Base-by-base conservation (phyloP, 2,329 filamentous ascomycete species). In the Thelonectria rubi region DNA sequence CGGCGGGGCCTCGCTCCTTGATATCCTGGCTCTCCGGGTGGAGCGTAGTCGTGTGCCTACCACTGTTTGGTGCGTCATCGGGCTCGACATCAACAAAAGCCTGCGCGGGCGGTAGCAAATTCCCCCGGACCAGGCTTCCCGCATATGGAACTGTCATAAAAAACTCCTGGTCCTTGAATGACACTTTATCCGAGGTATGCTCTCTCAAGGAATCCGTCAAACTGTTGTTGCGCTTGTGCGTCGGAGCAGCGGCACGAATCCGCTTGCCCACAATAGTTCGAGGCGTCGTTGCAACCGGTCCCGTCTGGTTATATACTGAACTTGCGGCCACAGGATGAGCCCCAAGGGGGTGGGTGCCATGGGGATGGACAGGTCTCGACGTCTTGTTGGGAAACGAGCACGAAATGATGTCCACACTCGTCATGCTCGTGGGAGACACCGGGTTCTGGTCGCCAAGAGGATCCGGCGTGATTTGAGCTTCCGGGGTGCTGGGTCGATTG, bases 91-190 rank as follows among this genome's bases (percentile, higher is more conserved):
- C 88, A 42, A 97, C 90, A 73, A 91, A 93, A 0, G 94, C 88
- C 63, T 95, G 91, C 1, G 87, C 87, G 1, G 94, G 95, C 15
- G 93, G 92, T 63, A 96, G 86, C 6, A 97, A 74, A 60, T 93
- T 92, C 14, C 95, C 95, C 52, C 94, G 87, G 18, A 98, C 94
- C 39, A 99, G 85, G 66, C 91, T 94, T 10, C 94, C 93, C 4
- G 90, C 88, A 70, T 92, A 90, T 12, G 90, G 87, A 20, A 89
- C 80, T 10, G 88, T 83, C 65, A 89, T 82, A 14, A 88, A 76
- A 15, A 89, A 77, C 60, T 88, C 86, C 3, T 82, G 79, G 20
- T 85, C 85, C 64, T 84, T 85, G 64, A 81, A 81, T 2, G 82
- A 73, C 4, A 81, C 73, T 61, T 81, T 84, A 47, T 86, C 84